Conservation (phyloP, 495 filamentous ascomycete species). For the Neurospora sp. region DNA sequence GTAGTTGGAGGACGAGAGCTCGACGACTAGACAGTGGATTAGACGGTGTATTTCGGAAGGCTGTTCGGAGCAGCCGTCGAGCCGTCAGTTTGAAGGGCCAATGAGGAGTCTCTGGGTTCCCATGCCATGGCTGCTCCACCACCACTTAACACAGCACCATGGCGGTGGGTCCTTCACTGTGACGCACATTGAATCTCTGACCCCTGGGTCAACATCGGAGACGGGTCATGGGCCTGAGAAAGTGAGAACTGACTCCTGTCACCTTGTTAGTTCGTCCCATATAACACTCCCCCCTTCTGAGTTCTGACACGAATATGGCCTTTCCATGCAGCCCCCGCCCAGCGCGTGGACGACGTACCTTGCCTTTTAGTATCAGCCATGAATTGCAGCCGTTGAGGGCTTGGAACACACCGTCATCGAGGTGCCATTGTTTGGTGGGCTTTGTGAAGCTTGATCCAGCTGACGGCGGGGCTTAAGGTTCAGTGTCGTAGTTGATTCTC, state of each 20-base stretch:
- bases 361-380: neutral
- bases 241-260: neutral
- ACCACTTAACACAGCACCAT: neutral
- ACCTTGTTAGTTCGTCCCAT: neutral
- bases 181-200: neutral
- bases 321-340: neutral
- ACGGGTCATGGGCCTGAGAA: neutral
- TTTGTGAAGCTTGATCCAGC: neutral
- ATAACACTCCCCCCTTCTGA: neutral
- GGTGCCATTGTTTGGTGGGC: neutral
- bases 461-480: neutral
- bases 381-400: neutral
- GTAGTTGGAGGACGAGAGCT: neutral
- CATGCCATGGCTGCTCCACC: neutral
- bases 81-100: neutral
- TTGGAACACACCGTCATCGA: neutral
- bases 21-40: neutral
- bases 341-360: neutral
- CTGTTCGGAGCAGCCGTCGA: neutral
- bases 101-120: neutral
- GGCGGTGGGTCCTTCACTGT: neutral
- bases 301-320: neutral
- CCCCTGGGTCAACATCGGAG: neutral
- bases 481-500: neutral
- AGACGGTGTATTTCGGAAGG: neutral